Conservation (phyloP, 192 early-diverging fungal genomes). For the Coemansia asiatica region DNA sequence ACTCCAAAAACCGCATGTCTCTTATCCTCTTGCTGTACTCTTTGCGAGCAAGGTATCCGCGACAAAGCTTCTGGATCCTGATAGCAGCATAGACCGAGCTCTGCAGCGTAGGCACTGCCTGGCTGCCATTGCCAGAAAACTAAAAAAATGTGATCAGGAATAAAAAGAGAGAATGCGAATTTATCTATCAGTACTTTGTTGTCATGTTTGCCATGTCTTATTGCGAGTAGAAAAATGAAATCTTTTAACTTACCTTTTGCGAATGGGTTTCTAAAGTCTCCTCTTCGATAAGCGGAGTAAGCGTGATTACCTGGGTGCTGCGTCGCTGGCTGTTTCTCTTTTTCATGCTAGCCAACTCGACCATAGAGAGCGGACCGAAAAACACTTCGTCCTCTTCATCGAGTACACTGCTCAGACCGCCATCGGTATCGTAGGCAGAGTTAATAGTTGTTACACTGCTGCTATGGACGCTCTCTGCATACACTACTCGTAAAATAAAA, state of each 20-base stretch:
- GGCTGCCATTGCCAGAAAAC: neutral
- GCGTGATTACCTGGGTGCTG: constrained; percentile 25
- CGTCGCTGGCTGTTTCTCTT: constrained; percentile 20
- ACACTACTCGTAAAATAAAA: neutral
- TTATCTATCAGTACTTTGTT: too few species aligned
- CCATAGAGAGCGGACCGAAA: constrained; percentile 34
- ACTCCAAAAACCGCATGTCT: constrained; percentile 26
- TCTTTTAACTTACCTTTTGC: neutral
- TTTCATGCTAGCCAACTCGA: constrained; percentile 26
- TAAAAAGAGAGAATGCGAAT: too few species aligned
- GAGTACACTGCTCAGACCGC: neutral
- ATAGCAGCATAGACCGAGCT: constrained; percentile 4
- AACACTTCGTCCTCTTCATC: constrained; percentile 46
- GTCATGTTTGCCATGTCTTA: too few species aligned
- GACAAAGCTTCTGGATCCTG: constrained; percentile 19
- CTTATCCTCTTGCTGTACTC: constrained; percentile 7
- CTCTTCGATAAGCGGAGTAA: constrained; percentile 13
- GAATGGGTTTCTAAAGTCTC: neutral
- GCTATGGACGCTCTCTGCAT: constrained; percentile 3
- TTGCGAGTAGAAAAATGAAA: too few species aligned
- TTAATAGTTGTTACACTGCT: constrained; percentile 9
- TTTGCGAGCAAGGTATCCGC: constrained; percentile 20
- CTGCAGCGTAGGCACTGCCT: neutral
- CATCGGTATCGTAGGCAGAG: constrained; percentile 9
- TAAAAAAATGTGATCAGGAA: neutral